Percentiles rank a stretch among this genome's conserved stretches.
These are phyloP conservation scores for Barbatosphaeria neglecta DNA, from an alignment of 495 filamentous ascomycete species.

Conservation along the genomic window DNA sequence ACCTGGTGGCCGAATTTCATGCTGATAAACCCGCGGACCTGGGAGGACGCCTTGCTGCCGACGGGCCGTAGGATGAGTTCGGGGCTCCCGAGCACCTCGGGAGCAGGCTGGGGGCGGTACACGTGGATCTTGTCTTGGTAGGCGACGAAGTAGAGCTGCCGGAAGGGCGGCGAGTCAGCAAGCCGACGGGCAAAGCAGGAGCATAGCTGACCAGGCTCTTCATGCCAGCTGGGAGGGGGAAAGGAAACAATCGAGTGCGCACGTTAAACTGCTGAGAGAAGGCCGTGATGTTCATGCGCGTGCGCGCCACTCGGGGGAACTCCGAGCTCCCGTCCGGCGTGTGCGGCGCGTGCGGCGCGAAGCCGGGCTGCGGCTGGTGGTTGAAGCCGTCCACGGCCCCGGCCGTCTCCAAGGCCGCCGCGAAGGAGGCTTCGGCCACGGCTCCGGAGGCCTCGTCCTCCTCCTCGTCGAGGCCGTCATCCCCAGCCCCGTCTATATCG, in stretches of 20 bases:
- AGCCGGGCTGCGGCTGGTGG: background rate
- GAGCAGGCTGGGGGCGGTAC: conserved; percentile 56
- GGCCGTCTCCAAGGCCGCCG: background rate
- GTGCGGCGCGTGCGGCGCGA: background rate
- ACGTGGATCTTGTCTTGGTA: conserved; percentile 59
- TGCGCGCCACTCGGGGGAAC: conserved; percentile 21
- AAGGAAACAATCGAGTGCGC: background rate
- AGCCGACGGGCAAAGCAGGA: background rate
- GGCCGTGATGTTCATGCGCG: conserved; percentile 36
- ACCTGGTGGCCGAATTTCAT: conserved; percentile 51
- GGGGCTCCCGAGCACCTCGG: conserved; percentile 45
- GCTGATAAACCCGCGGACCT: conserved; percentile 46
- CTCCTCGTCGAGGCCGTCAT: conserved; percentile 7
- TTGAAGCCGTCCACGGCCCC: background rate
- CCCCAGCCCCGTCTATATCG: conserved; percentile 2
- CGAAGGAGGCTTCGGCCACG: background rate
- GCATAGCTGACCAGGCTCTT: no score
- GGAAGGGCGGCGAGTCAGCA: background rate
- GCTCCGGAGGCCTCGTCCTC: conserved; percentile 2
- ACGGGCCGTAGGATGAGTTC: conserved; percentile 56
- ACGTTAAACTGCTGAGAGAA: conserved; percentile 39
- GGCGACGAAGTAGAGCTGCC: conserved; percentile 63
- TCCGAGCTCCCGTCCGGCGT: conserved; percentile 6
- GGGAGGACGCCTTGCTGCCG: conserved; percentile 26
- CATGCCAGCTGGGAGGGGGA: no score